A percentile compares a stretch with the other conserved stretches of the same genome.
Conservation (phyloP, 1,139 yeast species). For the Hemisphaericaspora xylofermentans region DNA sequence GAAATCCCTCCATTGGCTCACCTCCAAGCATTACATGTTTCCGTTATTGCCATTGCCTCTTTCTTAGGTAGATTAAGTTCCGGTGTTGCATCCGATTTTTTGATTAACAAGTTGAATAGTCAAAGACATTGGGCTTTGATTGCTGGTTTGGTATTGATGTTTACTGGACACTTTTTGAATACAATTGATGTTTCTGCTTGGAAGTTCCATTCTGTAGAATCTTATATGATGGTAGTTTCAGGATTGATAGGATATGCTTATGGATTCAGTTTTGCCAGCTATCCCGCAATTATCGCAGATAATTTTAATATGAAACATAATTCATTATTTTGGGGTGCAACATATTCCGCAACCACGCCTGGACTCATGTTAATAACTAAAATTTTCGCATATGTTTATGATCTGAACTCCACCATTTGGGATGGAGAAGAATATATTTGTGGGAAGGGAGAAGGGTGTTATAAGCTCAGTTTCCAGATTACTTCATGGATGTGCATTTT, state of each 20-base stretch:
- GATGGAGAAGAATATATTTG: constrained; percentile 31
- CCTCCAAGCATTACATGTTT: constrained; percentile 70
- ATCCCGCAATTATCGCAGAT: constrained; percentile 79
- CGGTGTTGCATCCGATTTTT: constrained; percentile 65
- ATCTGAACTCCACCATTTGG: constrained; percentile 28
- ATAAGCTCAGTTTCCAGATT: constrained; percentile 35
- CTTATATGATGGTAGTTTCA: constrained; percentile 51
- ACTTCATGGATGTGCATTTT: constrained; percentile 31
- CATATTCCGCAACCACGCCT: constrained; percentile 55
- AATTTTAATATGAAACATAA: constrained; percentile 70
- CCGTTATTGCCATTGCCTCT: constrained; percentile 64
- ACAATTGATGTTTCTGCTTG: constrained; percentile 25
- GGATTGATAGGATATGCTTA: constrained; percentile 69
- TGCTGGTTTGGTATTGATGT: constrained; percentile 44
- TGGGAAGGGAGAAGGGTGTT: constrained; percentile 39
- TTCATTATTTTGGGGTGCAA: constrained; percentile 79
- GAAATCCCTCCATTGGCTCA: constrained; percentile 27
- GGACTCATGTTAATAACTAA: constrained; percentile 39
- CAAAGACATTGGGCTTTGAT: constrained; percentile 72
- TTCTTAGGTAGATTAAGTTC: constrained; percentile 67
- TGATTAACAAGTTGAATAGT: constrained; percentile 49
- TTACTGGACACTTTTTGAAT: constrained; percentile 41
- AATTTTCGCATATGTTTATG: constrained; percentile 42
- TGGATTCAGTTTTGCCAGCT: constrained; percentile 78
- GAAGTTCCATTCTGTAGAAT: constrained; percentile 24